phyloP scores from a whole-genome alignment of 1,284 basidiomycete species.

The Vanrija humicola region DNA sequence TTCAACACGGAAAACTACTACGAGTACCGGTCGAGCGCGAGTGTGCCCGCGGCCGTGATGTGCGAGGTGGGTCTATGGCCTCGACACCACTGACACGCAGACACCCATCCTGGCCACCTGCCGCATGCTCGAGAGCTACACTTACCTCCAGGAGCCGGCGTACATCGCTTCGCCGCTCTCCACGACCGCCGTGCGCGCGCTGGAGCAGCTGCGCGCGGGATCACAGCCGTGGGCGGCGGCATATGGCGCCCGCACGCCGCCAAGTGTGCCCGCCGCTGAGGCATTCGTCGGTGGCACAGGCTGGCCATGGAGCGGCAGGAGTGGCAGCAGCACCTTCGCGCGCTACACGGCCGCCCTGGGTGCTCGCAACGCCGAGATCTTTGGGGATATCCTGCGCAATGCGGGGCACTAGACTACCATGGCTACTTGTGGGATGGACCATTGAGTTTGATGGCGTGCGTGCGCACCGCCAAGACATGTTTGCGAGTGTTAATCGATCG shows the following conservation, averaged over 20 bases:
- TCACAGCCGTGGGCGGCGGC: not conserved
- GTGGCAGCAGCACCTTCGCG: too few relatives aligned
- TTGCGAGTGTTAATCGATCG: too few relatives aligned
- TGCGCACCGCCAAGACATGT: too few relatives aligned
- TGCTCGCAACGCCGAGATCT: too few relatives aligned
- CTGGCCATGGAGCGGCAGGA: too few relatives aligned
- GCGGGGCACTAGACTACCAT: too few relatives aligned
- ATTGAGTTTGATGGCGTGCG: too few relatives aligned
- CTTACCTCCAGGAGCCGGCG: not conserved
- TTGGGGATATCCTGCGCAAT: too few relatives aligned
- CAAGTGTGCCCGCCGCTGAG: too few relatives aligned
- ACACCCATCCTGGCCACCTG: not conserved
- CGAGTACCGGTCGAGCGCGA: not conserved
- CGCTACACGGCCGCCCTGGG: too few relatives aligned
- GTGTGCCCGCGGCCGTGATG: constrained; percentile 1
- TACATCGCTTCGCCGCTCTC: not conserved
- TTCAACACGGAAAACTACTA: not conserved
- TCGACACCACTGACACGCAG: not conserved
- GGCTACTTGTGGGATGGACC: too few relatives aligned
- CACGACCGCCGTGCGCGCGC: not conserved
- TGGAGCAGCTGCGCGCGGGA: not conserved
- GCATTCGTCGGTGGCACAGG: too few relatives aligned
- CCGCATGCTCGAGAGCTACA: constrained; percentile 1
- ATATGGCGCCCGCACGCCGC: not conserved
- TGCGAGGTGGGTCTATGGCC: not conserved